Base-by-base conservation (phyloP, 2,329 filamentous ascomycete species). In the Arthrobotrys conoides region DNA sequence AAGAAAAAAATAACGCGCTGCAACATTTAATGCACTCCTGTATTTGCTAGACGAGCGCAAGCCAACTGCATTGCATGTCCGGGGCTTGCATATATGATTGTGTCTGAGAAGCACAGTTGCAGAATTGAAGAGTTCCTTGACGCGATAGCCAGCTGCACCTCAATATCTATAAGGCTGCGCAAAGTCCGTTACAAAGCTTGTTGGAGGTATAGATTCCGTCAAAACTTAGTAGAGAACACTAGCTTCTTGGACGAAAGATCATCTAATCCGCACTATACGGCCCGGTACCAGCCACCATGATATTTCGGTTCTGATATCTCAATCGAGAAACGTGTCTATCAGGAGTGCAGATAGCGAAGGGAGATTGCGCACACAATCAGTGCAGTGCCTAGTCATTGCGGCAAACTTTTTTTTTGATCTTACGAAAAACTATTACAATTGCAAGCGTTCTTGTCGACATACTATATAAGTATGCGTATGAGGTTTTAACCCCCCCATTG, bases 151-250 rank as follows among this genome's bases (percentile, higher is more conserved):
- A 67, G 30, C 57, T 71, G 51, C 67, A 71, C 30, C 41, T 77
- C 73, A 77, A 77, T 77, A 77, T 77, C 67, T 77, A 59, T 77
- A 77, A 71, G 73, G 73, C 73, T 77, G 73, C 67, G 44, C 59
- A 66, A 61, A 48, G 55, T 61, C 53, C 36, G 61, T 44, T 77
- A 49, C 48, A 65, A 66, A 49, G 66, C 61, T 41, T 71, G 49
- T 22, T 77, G 51, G 27, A 51, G 44, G 24, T 24, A 46, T 38
- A 59, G 18, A 51, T 20, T 67, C 33, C 30, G 55, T 49, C 48
- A 41, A 55, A 55, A 18, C 36, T 22, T 48, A 22, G 53, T 10
- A 46, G 20, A 41, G 51, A 44, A 61, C n/a, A 44, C 18, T 38
- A 44, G 36, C 48, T 46, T 57, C 48, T 46, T 59, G 53, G 33